Base-by-base conservation (phyloP, 2,329 filamentous ascomycete genomes). In the Clonostachys sp. region DNA sequence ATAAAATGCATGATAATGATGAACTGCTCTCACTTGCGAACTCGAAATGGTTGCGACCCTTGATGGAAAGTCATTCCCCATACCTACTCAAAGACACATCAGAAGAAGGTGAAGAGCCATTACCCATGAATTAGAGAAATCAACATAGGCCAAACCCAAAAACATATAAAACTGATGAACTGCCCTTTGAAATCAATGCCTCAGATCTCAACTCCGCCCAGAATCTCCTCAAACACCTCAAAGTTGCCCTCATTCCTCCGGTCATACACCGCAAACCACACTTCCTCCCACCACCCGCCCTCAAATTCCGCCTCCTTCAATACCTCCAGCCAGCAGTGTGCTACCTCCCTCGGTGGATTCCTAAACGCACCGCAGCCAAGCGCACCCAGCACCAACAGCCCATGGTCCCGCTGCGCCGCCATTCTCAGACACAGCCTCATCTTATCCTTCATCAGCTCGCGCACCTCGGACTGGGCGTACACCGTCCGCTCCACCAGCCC, bases 351-450 rank as follows among this genome's bases (percentile, higher is more conserved):
- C 0, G 72, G 71, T 8, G 86, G 86, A 58, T 88, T 86, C 1
- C 54, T 56, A 59, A 86, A 87, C 1, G 77, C 83, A 5, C 85
- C 86, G 55, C 85, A 89, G 0, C 86, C 86, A 43, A 89, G 58
- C 0, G 86, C 84, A 0, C 86, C 85, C 2, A 90, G 69, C 6
- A 89, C 79, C 9, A 89, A 62, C 53, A 75, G 69, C 20, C 73
- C 68, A 56, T 87, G 82, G 2, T 71, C 71, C 30, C 78, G 69
- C 5, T 59, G 59, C n/a, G 74, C 83, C 3, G 83, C 81, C 48
- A 83, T 74, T 5, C 84, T 71, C 45, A 88, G 62, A 17, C 75
- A 71, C 17, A 84, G 58, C 18, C 82, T 67, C 70, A 88, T 86
- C 61, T 86, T 87, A 41, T 73, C 65, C 61, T 80, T 81, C 55